phyloP scores from a whole-genome alignment of 169 alveolate genomes.

The Eimeria praecox region DNA sequence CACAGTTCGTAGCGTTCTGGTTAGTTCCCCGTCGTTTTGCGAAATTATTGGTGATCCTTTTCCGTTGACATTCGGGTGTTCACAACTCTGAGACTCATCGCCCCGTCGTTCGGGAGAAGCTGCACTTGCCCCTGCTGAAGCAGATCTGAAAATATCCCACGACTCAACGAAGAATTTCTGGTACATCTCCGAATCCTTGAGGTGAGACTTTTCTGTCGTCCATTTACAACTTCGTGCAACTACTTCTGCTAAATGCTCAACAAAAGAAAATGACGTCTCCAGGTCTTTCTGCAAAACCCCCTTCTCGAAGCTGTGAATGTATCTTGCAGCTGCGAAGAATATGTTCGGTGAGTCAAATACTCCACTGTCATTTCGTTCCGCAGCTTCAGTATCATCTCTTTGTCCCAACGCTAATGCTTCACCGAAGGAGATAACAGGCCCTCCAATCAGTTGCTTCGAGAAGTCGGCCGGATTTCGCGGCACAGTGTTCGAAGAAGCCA shows the following conservation, averaged over 20 bases:
- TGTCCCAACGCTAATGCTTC: constrained; percentile 42
- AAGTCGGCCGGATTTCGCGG: constrained; percentile 46
- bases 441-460: background rate
- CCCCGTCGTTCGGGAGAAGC: background rate
- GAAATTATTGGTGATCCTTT: background rate
- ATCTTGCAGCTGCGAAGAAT: constrained; percentile 56
- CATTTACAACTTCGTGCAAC: constrained; percentile 34
- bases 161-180: constrained; percentile 42
- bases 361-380: background rate
- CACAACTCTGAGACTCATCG: background rate
- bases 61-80: background rate
- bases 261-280: constrained; percentile 33
- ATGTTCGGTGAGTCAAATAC: background rate
- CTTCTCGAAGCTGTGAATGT: constrained; percentile 37
- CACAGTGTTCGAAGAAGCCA: background rate
- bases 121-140: background rate
- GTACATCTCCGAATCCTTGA: constrained; percentile 51
- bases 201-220: constrained; percentile 5
- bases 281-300: constrained; percentile 26
- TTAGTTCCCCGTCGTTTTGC: background rate
- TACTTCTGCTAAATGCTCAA: background rate
- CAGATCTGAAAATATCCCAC: constrained; percentile 2
- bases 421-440: constrained; percentile 33
- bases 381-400: background rate
- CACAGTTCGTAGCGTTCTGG: background rate